Evolutionary conservation across 257 asterid species (phyloP).

Genomic region (Jacaranda copaia): DNA sequence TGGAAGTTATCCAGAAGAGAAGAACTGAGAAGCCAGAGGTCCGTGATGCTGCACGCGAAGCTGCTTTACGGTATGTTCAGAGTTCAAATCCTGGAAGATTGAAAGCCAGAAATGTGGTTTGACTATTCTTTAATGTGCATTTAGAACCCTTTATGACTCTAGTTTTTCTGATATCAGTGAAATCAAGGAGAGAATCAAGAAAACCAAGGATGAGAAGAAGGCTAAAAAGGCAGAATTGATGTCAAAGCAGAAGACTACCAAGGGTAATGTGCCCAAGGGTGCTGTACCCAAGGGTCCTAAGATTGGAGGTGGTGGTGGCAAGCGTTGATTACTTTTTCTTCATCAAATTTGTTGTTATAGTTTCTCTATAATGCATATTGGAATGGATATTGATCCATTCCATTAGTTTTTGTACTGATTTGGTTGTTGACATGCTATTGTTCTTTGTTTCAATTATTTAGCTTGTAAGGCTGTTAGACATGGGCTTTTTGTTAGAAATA

Average conservation of each 20-base stretch:
- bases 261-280: slow-evolving; percentile 60
- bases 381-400: background rate
- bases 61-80: slow-evolving; percentile 74
- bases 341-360: background rate
- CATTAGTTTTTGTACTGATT: background rate
- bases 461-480: background rate
- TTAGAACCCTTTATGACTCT: background rate
- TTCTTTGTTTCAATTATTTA: background rate
- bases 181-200: slow-evolving; percentile 89
- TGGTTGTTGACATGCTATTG: background rate
- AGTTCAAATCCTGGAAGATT: background rate
- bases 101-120: too few species aligned
- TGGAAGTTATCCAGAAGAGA: slow-evolving; percentile 88
- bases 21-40: slow-evolving; percentile 88
- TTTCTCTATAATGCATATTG: slow-evolving; percentile 1
- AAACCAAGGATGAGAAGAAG: slow-evolving; percentile 89
- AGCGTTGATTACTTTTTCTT: slow-evolving; percentile 49
- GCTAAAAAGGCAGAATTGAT: slow-evolving; percentile 78
- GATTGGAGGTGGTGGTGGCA: slow-evolving; percentile 90
- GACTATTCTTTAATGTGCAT: too few species aligned
- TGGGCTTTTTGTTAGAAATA: background rate
- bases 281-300: slow-evolving; percentile 73
- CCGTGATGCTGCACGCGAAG: slow-evolving; percentile 95
- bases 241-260: slow-evolving; percentile 72
- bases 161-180: slow-evolving; percentile 53